Percentiles rank a stretch among this genome's conserved stretches.
Conservation (phyloP, 441 rosid species). For the Populus tomentosa region DNA sequence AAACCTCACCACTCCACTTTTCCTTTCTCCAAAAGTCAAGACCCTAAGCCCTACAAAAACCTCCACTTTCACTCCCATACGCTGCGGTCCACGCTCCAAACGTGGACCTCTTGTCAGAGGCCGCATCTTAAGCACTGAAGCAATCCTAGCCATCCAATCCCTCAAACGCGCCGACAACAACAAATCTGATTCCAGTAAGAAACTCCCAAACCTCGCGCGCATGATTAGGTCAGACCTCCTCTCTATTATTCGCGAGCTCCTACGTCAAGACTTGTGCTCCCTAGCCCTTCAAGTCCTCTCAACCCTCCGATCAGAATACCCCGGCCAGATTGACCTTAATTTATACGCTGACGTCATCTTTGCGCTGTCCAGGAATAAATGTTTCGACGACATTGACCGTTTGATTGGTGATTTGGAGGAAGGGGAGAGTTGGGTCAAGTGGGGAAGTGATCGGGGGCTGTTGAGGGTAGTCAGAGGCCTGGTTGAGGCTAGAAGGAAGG, state of each 20-base stretch:
- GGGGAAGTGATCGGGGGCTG: constrained; percentile 33
- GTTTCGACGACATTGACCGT: constrained; percentile 46
- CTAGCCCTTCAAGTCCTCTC: constrained; percentile 64
- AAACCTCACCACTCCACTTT: neutral
- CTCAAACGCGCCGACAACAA: constrained; percentile 53
- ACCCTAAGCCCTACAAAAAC: neutral
- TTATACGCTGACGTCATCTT: constrained; percentile 54
- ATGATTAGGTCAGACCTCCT: constrained; percentile 62
- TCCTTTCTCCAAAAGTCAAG: neutral
- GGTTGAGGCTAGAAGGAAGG: neutral
- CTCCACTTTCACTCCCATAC: constrained; percentile 21
- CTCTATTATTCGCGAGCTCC: constrained; percentile 68
- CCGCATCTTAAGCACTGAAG: constrained; percentile 64
- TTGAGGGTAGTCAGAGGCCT: constrained; percentile 48
- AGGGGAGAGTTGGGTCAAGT: constrained; percentile 1
- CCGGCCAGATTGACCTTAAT: constrained; percentile 36
- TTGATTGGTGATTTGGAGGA: constrained; percentile 30
- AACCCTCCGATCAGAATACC: constrained; percentile 52
- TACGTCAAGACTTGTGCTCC: constrained; percentile 57
- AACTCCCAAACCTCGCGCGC: constrained; percentile 51
- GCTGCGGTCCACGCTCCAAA: constrained; percentile 54
- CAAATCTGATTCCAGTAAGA: constrained; percentile 20
- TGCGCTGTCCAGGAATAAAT: constrained; percentile 45
- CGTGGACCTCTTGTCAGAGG: constrained; percentile 81
- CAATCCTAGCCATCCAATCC: constrained; percentile 78